Evolutionary conservation across 441 rosid genomes (phyloP).

Genomic region (Hura crepitans): DNA sequence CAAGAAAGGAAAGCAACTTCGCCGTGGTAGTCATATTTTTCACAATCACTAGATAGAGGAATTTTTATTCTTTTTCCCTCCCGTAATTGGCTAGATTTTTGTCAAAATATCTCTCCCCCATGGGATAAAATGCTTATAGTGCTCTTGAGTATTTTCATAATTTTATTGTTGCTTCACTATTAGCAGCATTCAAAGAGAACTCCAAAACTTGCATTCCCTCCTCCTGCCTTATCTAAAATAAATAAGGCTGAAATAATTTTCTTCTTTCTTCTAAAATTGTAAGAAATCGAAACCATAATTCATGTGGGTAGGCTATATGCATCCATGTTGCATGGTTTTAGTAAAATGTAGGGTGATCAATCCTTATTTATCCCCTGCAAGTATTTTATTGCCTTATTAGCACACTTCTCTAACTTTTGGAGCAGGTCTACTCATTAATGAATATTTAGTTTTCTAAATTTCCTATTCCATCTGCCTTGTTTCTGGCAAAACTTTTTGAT

Average conservation of each 20-base stretch:
- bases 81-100: background rate
- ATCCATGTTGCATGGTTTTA: too few species aligned
- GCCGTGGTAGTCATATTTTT: background rate
- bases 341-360: too few species aligned
- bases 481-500: background rate
- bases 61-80: too few species aligned
- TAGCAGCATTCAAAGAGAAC: background rate
- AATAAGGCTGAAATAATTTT: too few species aligned
- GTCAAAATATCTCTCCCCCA: background rate
- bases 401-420: background rate
- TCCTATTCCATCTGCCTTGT: background rate
- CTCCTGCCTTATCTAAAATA: too few species aligned
- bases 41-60: too few species aligned
- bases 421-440: background rate
- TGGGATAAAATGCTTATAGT: background rate
- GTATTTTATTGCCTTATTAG: background rate
- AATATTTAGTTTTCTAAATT: background rate
- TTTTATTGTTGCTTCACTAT: background rate
- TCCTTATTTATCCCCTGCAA: too few species aligned
- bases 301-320: background rate
- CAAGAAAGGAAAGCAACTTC: background rate
- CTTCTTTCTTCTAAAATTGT: too few species aligned
- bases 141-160: background rate
- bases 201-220: background rate
- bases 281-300: too few species aligned